Evolutionary conservation across 179 eudicot genomes (phyloP), one percentile per base, ranked within the genome.

Genomic region (Silene coronaria): DNA sequence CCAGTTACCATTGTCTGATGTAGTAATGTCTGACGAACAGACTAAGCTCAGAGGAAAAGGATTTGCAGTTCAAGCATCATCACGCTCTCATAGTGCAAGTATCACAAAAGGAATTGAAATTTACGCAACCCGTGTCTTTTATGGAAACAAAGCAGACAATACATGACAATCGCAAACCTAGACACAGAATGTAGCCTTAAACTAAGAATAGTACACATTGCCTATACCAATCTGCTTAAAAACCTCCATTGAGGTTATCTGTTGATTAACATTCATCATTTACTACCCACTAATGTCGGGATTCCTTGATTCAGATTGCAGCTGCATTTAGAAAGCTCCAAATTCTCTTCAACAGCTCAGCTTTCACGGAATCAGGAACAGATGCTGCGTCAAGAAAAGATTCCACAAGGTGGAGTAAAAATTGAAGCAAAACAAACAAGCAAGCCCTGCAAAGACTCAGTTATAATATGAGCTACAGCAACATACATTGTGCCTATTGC

Each of bases 291-390:
- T 51, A 28, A 69, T 48, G 75, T 19, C 53, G 23, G 22, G 3
- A 7, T 23, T 68, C 14, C 34, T 66, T 58, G 17, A n/a, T 72
- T 88, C 85, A 90, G 70, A 86, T 82, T 70, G 96, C 84, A 76
- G 87, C 79, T 68, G 97, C 82, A 71, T 82, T 89, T 21, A 91
- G 86, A 76, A 89, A 91, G 6, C 87, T 71, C 76, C 87, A 84
- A 62, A 90, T 91, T 81, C 88, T 82, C 79, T 88, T 88, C 89
- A 91, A 80, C 79, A 89, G 84, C 87, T 91, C 97, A 28, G 91
- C 89, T 75, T 91, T 90, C 75, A 91, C 83, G 0, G 91, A 76
- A 80, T 84, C 92, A 7, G 94, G 97, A 66, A 91, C 70, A 28
- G 91, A 85, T 72, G 91, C 97, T 91, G 88, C 90, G 86, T 23